phyloP scores from a whole-genome alignment of 768 basidiomycete species.

The Mycena sanguinolenta region DNA sequence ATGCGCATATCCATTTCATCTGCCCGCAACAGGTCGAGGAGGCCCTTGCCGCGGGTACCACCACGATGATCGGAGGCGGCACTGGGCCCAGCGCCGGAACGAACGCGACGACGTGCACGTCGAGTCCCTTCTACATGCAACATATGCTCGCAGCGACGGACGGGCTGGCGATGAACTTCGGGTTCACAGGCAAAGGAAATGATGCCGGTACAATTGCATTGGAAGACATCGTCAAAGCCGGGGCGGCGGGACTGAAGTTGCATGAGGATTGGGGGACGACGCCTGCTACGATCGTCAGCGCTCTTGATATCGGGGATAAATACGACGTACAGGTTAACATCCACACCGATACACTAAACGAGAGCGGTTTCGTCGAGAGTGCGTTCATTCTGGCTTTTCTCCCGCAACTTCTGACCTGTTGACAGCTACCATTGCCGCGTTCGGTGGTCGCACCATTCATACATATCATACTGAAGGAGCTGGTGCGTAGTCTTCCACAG shows the following conservation, averaged over 20 bases:
- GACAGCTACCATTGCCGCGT: constrained; percentile 88
- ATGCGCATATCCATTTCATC: constrained; percentile 95
- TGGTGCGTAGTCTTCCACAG: constrained; percentile 56
- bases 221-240: constrained; percentile 86
- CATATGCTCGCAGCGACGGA: constrained; percentile 96
- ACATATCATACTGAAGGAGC: constrained; percentile 98
- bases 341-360: constrained; percentile 97
- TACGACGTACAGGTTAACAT: constrained; percentile 98
- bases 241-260: constrained; percentile 91
- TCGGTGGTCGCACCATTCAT: constrained; percentile 92
- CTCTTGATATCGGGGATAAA: constrained; percentile 86
- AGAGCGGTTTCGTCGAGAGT: constrained; percentile 98
- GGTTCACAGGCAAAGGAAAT: constrained; percentile 97
- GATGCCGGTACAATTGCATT: constrained; percentile 83
- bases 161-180: constrained; percentile 90
- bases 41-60: constrained; percentile 85
- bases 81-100: constrained; percentile 94
- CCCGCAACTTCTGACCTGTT: constrained; percentile 12
- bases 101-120: constrained; percentile 95
- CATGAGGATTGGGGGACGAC: constrained; percentile 99
- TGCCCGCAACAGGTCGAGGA: constrained; percentile 94
- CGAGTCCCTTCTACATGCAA: constrained; percentile 89
- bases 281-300: constrained; percentile 82
- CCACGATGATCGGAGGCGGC: constrained; percentile 96
- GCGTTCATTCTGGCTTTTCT: constrained; percentile 39